Conservation (phyloP, 257 asterid genomes). For the Primulina huaijiensis region DNA sequence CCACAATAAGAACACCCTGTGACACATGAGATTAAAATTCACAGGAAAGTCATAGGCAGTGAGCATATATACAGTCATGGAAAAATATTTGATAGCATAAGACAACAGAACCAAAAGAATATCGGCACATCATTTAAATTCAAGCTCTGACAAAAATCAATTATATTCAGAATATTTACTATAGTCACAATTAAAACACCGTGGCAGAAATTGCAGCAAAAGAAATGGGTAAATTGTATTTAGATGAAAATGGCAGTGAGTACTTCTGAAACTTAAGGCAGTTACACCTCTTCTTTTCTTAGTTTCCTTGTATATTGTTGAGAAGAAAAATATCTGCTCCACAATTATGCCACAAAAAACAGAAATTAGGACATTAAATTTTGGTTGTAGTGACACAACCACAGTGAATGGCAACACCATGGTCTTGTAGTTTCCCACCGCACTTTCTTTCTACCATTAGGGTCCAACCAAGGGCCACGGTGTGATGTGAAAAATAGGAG, state of each 20-base stretch:
- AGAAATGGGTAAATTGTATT: not conserved
- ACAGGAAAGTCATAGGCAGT: conserved; percentile 22
- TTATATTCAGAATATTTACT: not conserved
- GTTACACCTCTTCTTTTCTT: not conserved
- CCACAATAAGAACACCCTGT: conserved; percentile 97
- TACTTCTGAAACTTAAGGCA: not conserved
- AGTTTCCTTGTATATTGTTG: not conserved
- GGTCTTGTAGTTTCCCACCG: not conserved
- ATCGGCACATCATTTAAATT: conserved; percentile 3
- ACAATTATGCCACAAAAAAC: not conserved
- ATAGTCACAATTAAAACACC: not conserved
- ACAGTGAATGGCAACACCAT: not conserved
- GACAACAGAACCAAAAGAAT: conserved; percentile 14
- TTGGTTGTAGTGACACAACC: not conserved
- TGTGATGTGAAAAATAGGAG: not conserved
- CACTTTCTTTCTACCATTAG: too few species aligned
- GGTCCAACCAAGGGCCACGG: not conserved
- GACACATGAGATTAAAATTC: conserved; percentile 27
- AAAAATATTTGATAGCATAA: conserved; percentile 7
- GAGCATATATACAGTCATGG: conserved; percentile 7
- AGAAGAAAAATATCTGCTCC: not conserved
- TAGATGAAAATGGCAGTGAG: not conserved
- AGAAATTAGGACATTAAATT: not conserved
- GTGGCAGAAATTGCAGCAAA: not conserved
- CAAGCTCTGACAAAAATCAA: not conserved